Evolutionary conservation across 106 monocot genomes (phyloP).

Genomic region (Posidonia australis): DNA sequence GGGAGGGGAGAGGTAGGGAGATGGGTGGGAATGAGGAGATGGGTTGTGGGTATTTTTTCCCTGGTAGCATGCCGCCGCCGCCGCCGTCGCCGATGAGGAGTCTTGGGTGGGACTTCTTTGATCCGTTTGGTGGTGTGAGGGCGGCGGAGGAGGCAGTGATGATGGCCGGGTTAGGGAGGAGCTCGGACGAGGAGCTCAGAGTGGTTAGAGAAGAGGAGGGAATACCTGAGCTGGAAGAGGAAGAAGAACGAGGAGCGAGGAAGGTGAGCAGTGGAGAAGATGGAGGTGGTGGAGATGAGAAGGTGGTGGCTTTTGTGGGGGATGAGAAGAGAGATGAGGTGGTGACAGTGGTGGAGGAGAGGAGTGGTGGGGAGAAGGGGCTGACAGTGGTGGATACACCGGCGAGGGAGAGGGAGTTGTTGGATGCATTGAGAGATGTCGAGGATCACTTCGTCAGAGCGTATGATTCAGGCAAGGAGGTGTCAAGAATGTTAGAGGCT

Average conservation of each 20-base stretch:
- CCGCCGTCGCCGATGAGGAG: conserved; percentile 18
- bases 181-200: conserved; percentile 60
- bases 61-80: conserved; percentile 7
- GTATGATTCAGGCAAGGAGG: conserved; percentile 81
- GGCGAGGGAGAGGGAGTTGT: conserved; percentile 59
- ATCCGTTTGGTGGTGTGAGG: conserved; percentile 67
- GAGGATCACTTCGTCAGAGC: conserved; percentile 80
- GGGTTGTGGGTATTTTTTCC: conserved; percentile 38
- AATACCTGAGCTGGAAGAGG: conserved; percentile 84
- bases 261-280: conserved; percentile 4
- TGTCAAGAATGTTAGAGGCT: conserved; percentile 79
- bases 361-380: conserved; percentile 23
- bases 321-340: conserved; percentile 8
- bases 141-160: conserved; percentile 26
- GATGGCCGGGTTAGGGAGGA: conserved; percentile 22
- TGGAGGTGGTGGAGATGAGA: neutral
- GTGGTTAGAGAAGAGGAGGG: conserved; percentile 77
- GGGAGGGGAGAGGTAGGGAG: conserved; percentile 7
- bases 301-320: conserved; percentile 1
- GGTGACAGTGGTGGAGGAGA: conserved; percentile 1
- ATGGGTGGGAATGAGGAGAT: conserved; percentile 8
- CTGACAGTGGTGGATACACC: conserved; percentile 25
- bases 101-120: conserved; percentile 94
- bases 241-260: conserved; percentile 5
- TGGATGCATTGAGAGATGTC: conserved; percentile 74